phyloP scores from a whole-genome alignment of 495 filamentous ascomycete genomes.

The Xylaria acuta region DNA sequence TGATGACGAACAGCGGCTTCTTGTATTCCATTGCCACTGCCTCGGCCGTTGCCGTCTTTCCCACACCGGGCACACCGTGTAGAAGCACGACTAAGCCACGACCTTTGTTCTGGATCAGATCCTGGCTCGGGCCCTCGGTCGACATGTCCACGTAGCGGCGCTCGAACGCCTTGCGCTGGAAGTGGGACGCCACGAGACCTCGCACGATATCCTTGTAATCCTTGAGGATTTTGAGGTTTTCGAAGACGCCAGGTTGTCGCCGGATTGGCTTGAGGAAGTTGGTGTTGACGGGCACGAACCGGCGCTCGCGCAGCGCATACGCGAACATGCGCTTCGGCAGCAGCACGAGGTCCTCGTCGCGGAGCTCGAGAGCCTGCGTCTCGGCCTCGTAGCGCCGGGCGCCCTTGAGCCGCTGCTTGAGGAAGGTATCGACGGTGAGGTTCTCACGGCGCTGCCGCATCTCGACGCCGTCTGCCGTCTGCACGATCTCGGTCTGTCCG shows the following conservation, averaged over 20 bases:
- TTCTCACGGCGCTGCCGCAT: conserved; percentile 41
- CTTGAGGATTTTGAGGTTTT: conserved; percentile 58
- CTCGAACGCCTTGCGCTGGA: conserved; percentile 44
- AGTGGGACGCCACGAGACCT: conserved; percentile 55
- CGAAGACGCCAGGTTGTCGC: conserved; percentile 52
- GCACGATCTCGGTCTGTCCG: conserved; percentile 39
- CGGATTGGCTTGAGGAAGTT: conserved; percentile 53
- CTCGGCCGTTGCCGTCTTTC: conserved; percentile 67
- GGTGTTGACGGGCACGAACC: conserved; percentile 43
- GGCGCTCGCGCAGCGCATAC: conserved; percentile 48
- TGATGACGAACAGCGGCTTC: conserved; percentile 61
- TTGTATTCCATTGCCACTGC: conserved; percentile 55
- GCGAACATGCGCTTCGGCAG: conserved; percentile 48
- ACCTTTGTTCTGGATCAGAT: conserved; percentile 62
- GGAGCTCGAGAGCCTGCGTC: conserved; percentile 33
- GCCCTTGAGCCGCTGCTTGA: conserved; percentile 40
- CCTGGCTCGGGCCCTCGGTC: conserved; percentile 61
- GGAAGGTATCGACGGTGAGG: conserved; percentile 40
- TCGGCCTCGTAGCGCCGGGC: conserved; percentile 32
- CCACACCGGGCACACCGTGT: conserved; percentile 63
- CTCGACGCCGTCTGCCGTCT: conserved; percentile 39
- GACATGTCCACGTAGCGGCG: conserved; percentile 64
- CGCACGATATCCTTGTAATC: conserved; percentile 61
- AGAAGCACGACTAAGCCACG: conserved; percentile 58
- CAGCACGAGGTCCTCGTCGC: conserved; percentile 45